These are phyloP conservation scores for Entomortierella beljakovae DNA, from an alignment of 192 early-diverging fungal genomes.

Conservation along the genomic window DNA sequence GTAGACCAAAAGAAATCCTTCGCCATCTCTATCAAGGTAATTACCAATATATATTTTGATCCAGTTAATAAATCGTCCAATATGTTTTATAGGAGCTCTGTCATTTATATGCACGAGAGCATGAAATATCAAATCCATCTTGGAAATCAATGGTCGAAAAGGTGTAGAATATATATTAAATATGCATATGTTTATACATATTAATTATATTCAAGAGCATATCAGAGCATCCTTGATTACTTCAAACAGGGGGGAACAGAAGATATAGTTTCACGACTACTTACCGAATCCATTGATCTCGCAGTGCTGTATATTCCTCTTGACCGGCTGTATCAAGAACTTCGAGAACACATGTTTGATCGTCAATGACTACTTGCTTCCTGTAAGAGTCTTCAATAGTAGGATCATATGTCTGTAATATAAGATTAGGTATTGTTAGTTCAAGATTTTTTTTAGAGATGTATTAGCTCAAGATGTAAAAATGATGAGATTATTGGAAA, in stretches of 20 bases:
- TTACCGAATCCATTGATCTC: conserved; percentile 86
- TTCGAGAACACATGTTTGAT: conserved; percentile 95
- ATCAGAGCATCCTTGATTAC: conserved; percentile 1
- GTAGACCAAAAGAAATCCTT: conserved; percentile 93
- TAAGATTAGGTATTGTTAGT: background rate
- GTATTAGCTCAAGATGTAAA: background rate
- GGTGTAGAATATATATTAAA: background rate
- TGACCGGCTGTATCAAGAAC: conserved; percentile 97
- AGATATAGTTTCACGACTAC: background rate
- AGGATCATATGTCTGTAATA: conserved; percentile 91
- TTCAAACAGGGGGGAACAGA: background rate
- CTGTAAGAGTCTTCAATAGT: conserved; percentile 99
- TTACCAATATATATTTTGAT: background rate
- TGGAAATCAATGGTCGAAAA: conserved; percentile 1
- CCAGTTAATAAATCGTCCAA: too few species aligned
- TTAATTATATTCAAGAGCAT: background rate
- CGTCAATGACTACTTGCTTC: conserved; percentile 98
- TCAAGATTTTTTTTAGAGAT: background rate
- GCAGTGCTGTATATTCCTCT: conserved; percentile 82
- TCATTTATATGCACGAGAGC: conserved; percentile 22
- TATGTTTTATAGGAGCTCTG: background rate
- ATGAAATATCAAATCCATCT: background rate
- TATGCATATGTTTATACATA: background rate
- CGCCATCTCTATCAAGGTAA: conserved; percentile 67
- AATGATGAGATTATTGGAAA: background rate